These are phyloP conservation scores for Pelargonium fulgidum DNA, from an alignment of 441 rosid species.

Conservation along the genomic window DNA sequence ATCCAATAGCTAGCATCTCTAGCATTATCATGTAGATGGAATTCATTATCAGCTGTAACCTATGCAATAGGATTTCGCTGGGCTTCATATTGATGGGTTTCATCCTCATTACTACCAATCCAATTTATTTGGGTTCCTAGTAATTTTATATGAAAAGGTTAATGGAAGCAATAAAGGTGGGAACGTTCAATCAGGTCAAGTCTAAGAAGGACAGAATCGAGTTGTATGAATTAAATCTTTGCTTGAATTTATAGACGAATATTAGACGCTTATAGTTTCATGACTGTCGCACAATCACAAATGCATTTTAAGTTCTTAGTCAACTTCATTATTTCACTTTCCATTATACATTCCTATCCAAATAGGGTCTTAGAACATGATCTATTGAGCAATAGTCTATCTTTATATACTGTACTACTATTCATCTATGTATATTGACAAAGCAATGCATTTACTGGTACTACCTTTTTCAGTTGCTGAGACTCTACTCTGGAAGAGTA, in stretches of 20 bases:
- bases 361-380: neutral
- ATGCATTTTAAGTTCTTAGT: neutral
- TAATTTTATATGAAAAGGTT: neutral
- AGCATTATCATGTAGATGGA: neutral
- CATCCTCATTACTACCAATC: neutral
- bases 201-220: neutral
- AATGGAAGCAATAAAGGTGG: neutral
- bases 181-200: neutral
- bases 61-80: neutral
- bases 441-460: constrained; percentile 13
- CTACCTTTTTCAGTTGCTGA: constrained; percentile 56
- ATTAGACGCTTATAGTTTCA: neutral
- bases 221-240: neutral
- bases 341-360: neutral
- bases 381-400: neutral
- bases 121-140: neutral
- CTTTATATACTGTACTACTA: neutral
- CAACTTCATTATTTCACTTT: neutral
- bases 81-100: neutral
- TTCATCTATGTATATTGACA: constrained; percentile 10
- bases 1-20: neutral
- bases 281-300: neutral
- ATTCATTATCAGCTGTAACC: neutral
- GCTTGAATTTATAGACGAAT: neutral
- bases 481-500: constrained; percentile 60